These are phyloP conservation scores for Diaporthe destruens DNA, from an alignment of 2,329 filamentous ascomycete genomes.

Conservation along the genomic window DNA sequence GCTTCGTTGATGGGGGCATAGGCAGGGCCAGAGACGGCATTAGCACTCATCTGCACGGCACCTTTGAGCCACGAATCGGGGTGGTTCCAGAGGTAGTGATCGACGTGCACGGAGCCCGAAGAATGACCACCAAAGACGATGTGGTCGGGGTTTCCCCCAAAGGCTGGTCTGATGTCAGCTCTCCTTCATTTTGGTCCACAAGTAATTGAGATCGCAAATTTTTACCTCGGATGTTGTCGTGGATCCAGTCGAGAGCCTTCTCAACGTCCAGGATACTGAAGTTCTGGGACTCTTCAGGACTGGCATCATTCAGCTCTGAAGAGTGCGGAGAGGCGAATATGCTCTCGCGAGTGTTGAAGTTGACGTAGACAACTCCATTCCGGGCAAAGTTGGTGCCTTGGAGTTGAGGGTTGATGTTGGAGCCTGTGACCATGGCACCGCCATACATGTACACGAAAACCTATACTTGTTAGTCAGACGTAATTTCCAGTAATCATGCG, in stretches of 20 bases:
- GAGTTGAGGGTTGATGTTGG: constrained; percentile 55
- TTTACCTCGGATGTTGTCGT: constrained; percentile 4
- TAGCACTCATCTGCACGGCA: constrained; percentile 58
- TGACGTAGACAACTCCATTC: constrained; percentile 54
- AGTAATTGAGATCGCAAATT: background rate
- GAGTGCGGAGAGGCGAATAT: constrained; percentile 60
- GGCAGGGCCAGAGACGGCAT: constrained; percentile 55
- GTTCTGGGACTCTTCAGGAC: constrained; percentile 44
- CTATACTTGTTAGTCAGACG: constrained; percentile 40
- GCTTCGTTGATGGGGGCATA: constrained; percentile 54
- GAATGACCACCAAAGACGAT: constrained; percentile 60
- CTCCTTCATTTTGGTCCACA: background rate
- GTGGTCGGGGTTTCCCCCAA: constrained; percentile 59
- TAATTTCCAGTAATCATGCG: background rate
- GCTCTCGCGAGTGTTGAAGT: constrained; percentile 57
- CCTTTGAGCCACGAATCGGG: constrained; percentile 54
- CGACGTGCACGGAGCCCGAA: constrained; percentile 54
- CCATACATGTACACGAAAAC: constrained; percentile 61
- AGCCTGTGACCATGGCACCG: constrained; percentile 57
- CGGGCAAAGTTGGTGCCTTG: constrained; percentile 53
- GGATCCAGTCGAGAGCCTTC: constrained; percentile 11
- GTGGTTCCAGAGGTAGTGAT: constrained; percentile 58
- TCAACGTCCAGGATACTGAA: constrained; percentile 13
- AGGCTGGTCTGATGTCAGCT: constrained; percentile 47
- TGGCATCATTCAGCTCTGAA: constrained; percentile 50